phyloP scores from a whole-genome alignment of 129 eudicot species.

The Calendula officinalis region DNA sequence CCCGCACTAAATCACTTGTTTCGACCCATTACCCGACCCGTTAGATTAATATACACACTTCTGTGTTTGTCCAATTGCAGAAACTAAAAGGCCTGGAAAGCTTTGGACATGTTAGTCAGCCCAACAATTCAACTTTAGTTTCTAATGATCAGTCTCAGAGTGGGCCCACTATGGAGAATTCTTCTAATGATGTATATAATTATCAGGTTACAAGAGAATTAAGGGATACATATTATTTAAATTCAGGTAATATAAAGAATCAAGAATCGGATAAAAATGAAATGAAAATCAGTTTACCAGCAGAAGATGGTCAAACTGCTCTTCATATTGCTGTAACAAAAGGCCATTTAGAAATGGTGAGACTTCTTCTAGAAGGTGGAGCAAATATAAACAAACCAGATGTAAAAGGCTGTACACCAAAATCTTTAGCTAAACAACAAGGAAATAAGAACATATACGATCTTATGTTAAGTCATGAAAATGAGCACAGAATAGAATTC shows the following conservation, averaged over 20 bases:
- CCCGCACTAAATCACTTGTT: too few relatives aligned
- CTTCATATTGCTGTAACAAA: constrained; percentile 45
- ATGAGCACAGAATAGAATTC: constrained; percentile 49
- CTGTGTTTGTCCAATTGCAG: constrained; percentile 31
- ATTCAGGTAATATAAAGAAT: constrained; percentile 3
- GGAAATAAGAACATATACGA: constrained; percentile 48
- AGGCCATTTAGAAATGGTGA: constrained; percentile 41
- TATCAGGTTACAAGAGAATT: constrained; percentile 28
- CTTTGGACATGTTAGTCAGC: constrained; percentile 30
- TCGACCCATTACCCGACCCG: too few relatives aligned
- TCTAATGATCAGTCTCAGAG: constrained; percentile 31
- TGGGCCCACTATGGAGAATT: constrained; percentile 27
- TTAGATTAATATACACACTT: background rate
- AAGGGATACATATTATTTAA: constrained; percentile 20
- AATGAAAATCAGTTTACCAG: constrained; percentile 34
- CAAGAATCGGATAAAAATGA: constrained; percentile 25
- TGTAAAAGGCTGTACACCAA: constrained; percentile 42
- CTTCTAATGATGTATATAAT: constrained; percentile 8
- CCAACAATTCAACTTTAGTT: constrained; percentile 26
- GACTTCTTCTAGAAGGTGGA: constrained; percentile 39
- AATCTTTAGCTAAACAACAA: constrained; percentile 36
- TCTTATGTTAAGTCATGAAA: constrained; percentile 38
- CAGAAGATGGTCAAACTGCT: constrained; percentile 49
- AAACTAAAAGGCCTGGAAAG: constrained; percentile 56
- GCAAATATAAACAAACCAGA: constrained; percentile 39